Evolutionary conservation across 768 basidiomycete species (phyloP), one percentile per base, ranked within the genome.

Genomic region (Lepiota venenata): DNA sequence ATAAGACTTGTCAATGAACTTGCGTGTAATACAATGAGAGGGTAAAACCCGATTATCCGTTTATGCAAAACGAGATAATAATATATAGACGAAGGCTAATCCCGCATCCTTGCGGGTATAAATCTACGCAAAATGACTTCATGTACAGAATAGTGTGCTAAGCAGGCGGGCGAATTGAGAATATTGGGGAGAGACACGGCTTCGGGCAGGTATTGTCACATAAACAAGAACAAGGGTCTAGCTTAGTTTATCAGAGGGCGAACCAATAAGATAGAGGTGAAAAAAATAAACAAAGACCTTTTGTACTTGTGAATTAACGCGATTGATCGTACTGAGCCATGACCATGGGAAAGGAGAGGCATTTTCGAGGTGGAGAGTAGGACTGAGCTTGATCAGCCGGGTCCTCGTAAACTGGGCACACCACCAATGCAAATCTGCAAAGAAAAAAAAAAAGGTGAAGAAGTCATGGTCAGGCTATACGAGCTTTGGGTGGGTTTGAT

Each of bases 291-390:
- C n/a, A n/a, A n/a, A n/a, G n/a, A n/a, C 96, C 83, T 99, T 99
- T 71, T 94, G 93, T 3, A 98, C 96, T 66, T 97, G 93, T 0
- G 92, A 86, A 67, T 96, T 98, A 11, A 98, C 96, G 36, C 97
- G 84, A 66, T 97, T 98, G 57, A 99, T 82, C 1, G 97, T 99
- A 69, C 92, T 93, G 25, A 99, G 79, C 95, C 94, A 98, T 11
- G 91, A 81, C 97, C 97, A 99, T 9, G 86, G 75, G 63, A 91
- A 90, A 2, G 90, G 89, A 16, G 79, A 71, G 1, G 81, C 70
- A 51, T 91, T 89, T 55, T 81, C 80, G 2, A 91, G 73, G 20
- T 78, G 68, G 60, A 87, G 82, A 0, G 83, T 80, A n/a, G 2
- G 89, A 93, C 0, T 75, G 66, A 20, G 74, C 71, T 56, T 81